phyloP scores from a whole-genome alignment of 1,284 basidiomycete genomes.

The Ceratobasidium sp. region DNA sequence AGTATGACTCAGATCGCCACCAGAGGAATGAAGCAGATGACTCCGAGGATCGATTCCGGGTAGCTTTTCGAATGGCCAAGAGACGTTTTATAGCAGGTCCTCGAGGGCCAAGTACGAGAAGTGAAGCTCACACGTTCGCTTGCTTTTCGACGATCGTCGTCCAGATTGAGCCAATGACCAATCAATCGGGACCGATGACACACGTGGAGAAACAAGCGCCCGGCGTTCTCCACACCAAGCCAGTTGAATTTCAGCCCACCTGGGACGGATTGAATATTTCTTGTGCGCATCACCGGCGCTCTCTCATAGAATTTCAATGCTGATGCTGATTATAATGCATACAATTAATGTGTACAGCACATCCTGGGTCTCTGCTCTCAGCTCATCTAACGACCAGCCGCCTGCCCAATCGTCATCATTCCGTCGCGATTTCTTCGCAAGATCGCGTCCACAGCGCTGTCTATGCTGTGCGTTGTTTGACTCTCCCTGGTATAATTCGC shows the following conservation, averaged over 20 bases:
- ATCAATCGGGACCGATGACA: slow-evolving; percentile 10
- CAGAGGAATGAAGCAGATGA: background rate
- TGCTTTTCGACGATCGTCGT: slow-evolving; percentile 21
- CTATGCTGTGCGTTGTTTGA: background rate
- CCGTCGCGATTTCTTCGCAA: background rate
- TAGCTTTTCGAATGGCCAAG: background rate
- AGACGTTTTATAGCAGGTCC: background rate
- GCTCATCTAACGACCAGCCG: background rate
- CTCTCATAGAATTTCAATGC: too few species aligned
- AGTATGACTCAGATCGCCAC: slow-evolving; percentile 16
- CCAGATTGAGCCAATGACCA: slow-evolving; percentile 2
- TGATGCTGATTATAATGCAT: too few species aligned
- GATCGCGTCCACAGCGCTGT: background rate
- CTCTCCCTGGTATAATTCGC: background rate
- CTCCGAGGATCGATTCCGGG: background rate
- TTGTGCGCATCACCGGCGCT: too few species aligned
- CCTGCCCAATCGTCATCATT: background rate
- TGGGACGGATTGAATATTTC: too few species aligned
- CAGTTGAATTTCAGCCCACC: background rate
- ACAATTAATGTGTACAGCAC: background rate
- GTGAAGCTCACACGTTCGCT: slow-evolving; percentile 19
- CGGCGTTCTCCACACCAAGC: background rate
- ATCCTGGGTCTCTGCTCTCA: background rate
- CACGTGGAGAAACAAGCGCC: slow-evolving; percentile 22
- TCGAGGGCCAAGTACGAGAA: background rate